Percentiles rank a stretch among this genome's conserved stretches.
Evolutionary conservation across 306 rosid species (phyloP).

Genomic region (Crataegus laevigata): DNA sequence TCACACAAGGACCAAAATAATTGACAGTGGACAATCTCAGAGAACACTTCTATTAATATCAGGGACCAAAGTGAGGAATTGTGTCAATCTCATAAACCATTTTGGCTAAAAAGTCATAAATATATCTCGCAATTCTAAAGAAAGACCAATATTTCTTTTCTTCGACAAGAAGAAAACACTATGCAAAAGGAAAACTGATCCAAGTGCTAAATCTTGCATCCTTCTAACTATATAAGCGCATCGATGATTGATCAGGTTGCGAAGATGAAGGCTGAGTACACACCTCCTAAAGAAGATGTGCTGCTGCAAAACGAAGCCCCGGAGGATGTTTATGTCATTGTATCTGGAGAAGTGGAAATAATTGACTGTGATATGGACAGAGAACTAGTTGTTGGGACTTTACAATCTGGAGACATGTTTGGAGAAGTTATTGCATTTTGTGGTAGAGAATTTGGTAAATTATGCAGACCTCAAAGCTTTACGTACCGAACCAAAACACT

Average conservation of each 20-base stretch:
- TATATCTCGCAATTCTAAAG: too few relatives aligned
- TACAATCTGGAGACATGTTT: constrained; percentile 58
- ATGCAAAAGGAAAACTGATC: too few relatives aligned
- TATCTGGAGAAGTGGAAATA: constrained; percentile 82
- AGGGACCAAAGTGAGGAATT: too few relatives aligned
- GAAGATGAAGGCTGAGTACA: constrained; percentile 79
- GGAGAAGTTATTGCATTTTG: constrained; percentile 86
- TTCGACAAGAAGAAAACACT: too few relatives aligned
- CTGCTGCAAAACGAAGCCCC: constrained; percentile 68
- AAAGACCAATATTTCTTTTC: too few relatives aligned
- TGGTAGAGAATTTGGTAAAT: constrained; percentile 68
- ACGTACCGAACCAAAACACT: constrained; percentile 80
- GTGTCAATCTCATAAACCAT: too few relatives aligned
- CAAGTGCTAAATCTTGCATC: too few relatives aligned
- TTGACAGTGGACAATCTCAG: too few relatives aligned
- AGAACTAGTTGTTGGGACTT: constrained; percentile 52
- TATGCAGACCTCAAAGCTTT: constrained; percentile 50
- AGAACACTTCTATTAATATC: too few relatives aligned
- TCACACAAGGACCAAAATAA: too few relatives aligned
- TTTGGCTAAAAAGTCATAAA: too few relatives aligned
- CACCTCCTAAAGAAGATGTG: constrained; percentile 93
- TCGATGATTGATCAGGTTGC: constrained; percentile 40
- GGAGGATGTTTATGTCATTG: constrained; percentile 75
- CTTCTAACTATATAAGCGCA: too few relatives aligned
- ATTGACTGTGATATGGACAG: constrained; percentile 42